These are phyloP conservation scores for Drosera spatulata DNA, from an alignment of 179 eudicot genomes.

Conservation along the genomic window DNA sequence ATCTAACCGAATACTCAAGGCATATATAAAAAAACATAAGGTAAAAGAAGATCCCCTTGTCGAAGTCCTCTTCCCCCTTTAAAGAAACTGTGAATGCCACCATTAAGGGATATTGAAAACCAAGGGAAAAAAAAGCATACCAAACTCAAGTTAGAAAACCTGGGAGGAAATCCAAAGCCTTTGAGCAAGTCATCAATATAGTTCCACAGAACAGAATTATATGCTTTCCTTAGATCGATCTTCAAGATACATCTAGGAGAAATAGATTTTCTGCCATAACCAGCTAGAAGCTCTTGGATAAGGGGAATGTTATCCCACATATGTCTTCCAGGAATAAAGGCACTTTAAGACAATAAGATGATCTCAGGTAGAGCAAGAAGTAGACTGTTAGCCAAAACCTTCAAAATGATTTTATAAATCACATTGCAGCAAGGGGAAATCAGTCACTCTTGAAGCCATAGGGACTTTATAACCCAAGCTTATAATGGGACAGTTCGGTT, in stretches of 20 bases:
- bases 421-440: neutral
- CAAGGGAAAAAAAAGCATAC: no score
- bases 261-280: neutral
- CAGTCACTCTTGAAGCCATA: no score
- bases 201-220: neutral
- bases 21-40: no score
- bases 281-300: neutral
- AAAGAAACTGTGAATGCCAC: no score
- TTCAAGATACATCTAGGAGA: neutral
- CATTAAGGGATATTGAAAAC: no score
- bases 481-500: no score
- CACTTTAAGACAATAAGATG: neutral
- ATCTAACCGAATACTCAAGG: no score
- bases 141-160: no score
- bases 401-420: no score
- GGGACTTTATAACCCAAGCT: no score
- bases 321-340: neutral
- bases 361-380: neutral
- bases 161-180: neutral
- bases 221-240: neutral
- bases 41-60: no score
- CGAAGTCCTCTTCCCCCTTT: no score
- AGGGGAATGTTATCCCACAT: neutral
- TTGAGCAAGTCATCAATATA: neutral
- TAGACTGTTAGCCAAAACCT: neutral